Evolutionary conservation across 2,329 filamentous ascomycete genomes (phyloP), one percentile per base, ranked within the genome.

Genomic region (Coniochaeta pulveracea): DNA sequence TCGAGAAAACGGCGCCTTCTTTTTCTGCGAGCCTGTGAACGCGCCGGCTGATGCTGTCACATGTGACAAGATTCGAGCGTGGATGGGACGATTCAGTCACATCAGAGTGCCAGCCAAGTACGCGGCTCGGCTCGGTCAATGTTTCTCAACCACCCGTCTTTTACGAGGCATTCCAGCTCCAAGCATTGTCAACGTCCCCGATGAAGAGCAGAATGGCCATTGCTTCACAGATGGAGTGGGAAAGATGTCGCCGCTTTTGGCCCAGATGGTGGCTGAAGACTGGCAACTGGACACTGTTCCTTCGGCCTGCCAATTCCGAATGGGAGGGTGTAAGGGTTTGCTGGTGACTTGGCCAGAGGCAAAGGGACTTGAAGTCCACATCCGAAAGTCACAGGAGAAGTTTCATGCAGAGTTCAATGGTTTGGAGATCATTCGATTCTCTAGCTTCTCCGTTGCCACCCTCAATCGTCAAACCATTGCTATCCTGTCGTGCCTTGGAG

Each of bases 221-320:
- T 80, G 64, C 39, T 98, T 96, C 51, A 91, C 83, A 0, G 91
- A 98, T 47, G 91, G 91, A 0, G 83, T 96, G 3, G 91, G 91
- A 2, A 93, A 85, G 50, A 85, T 98, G n/a, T 95, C 89, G 0
- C 58, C 57, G 0, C 78, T 84, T 38, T 61, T 94, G 15, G 83
- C 86, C 0, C 62, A 75, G 18, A 72, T 91, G 56, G 74, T 93
- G 27, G 71, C 78, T 7, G 61, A 72, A 10, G 80, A 91, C 42
- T 72, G 93, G 39, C 68, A 69, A 1, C 51, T 86, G 19, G 58
- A 64, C 14, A 57, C 68, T 4, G 60, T 73, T 5, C 88, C 91
- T 0, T 93, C 86, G 0, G 81, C 84, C 0, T 89, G 84, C 43
- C 91, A 98, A 47, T 94, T 96, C 47, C 82, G 91, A 6, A 75